A percentile compares a stretch with the other conserved stretches of the same genome.
Evolutionary conservation across 1,139 yeast genomes (phyloP).

Genomic region (Lizanozyma gosingica): DNA sequence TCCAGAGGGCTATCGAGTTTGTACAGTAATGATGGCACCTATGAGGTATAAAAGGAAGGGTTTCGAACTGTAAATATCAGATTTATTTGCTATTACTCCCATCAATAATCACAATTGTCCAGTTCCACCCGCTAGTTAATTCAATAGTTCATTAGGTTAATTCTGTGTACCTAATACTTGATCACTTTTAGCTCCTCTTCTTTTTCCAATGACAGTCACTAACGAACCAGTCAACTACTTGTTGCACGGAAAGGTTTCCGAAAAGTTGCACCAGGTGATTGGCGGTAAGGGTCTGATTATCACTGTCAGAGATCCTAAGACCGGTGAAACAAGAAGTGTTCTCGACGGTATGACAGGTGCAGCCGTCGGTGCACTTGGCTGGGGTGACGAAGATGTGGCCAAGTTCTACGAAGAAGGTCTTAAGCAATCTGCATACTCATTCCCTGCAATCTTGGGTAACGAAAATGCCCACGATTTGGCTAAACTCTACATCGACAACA

Average conservation of each 20-base stretch:
- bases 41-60: no score
- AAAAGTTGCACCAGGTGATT: constrained; percentile 32
- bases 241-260: constrained; percentile 33
- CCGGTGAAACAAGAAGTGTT: constrained; percentile 29
- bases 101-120: no score
- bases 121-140: no score
- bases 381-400: constrained; percentile 44
- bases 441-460: constrained; percentile 35
- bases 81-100: no score
- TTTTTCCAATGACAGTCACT: background rate
- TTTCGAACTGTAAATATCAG: no score
- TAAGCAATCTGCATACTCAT: constrained; percentile 34
- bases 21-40: no score
- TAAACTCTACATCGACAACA: constrained; percentile 40
- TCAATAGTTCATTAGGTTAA: no score
- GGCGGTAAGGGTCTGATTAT: constrained; percentile 42
- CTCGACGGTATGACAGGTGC: constrained; percentile 59
- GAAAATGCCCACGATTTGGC: constrained; percentile 43
- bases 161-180: no score
- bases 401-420: constrained; percentile 44
- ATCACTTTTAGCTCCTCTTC: no score
- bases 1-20: no score
- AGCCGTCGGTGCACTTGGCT: constrained; percentile 55
- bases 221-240: background rate
- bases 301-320: constrained; percentile 38